Conservation (phyloP, 345 rosid genomes). For the Eucalyptus tenuipes region DNA sequence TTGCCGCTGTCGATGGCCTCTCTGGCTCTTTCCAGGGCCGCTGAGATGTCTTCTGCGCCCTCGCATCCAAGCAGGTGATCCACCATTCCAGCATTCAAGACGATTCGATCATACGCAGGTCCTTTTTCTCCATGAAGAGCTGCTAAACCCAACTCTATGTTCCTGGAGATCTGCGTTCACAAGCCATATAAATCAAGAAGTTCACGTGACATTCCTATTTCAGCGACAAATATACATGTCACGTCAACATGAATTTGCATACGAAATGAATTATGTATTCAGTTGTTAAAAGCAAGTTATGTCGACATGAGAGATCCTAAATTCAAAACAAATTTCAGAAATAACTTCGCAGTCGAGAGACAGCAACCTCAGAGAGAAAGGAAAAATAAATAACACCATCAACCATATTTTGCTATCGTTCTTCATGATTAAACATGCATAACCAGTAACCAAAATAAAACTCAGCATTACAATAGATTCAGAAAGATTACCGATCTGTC, state of each 20-base stretch:
- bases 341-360: background rate
- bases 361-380: background rate
- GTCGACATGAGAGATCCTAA: background rate
- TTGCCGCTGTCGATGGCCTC: slow-evolving; percentile 89
- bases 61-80: slow-evolving; percentile 87
- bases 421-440: background rate
- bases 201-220: background rate
- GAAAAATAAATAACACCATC: background rate
- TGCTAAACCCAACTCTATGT: slow-evolving; percentile 77
- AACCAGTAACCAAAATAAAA: background rate
- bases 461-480: background rate
- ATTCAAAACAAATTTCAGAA: background rate
- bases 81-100: slow-evolving; percentile 80
- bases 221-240: background rate
- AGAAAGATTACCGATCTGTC: slow-evolving; percentile 69
- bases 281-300: background rate
- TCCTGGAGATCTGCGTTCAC: slow-evolving; percentile 44
- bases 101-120: slow-evolving; percentile 81
- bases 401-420: background rate
- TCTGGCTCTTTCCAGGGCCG: slow-evolving; percentile 75
- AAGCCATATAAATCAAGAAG: background rate
- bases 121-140: slow-evolving; percentile 78
- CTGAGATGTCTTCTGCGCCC: slow-evolving; percentile 56
- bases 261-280: background rate
- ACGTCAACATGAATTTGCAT: background rate